Conservation (phyloP, 2,329 filamentous ascomycete genomes). For the Pseudohalonectria lignicola region DNA sequence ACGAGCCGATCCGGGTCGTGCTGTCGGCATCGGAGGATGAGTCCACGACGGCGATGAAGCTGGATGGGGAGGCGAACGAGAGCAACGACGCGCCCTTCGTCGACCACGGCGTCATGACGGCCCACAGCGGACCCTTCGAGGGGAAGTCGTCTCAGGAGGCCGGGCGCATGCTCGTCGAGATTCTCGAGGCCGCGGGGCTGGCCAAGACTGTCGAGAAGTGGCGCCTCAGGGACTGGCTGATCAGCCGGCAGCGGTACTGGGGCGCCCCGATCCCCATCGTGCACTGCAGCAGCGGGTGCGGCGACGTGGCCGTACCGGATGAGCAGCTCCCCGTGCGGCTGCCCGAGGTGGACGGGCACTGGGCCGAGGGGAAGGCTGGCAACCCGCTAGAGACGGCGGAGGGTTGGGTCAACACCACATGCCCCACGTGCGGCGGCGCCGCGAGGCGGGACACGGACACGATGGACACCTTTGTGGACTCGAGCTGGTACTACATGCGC, state of each 20-base stretch:
- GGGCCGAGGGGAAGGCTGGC: conserved; percentile 57
- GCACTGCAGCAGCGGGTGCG: conserved; percentile 68
- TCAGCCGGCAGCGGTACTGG: conserved; percentile 90
- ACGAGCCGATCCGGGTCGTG: conserved; percentile 52
- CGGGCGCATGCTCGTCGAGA: conserved; percentile 45
- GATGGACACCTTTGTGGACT: conserved; percentile 95
- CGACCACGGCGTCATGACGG: conserved; percentile 56
- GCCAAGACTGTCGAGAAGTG: conserved; percentile 60
- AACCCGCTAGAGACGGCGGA: conserved; percentile 65
- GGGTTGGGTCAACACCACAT: conserved; percentile 65
- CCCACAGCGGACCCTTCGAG: conserved; percentile 52
- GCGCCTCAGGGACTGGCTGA: conserved; percentile 79
- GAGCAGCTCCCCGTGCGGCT: conserved; percentile 67
- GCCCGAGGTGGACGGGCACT: conserved; percentile 58
- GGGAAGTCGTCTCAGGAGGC: conserved; percentile 54
- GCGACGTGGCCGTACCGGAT: conserved; percentile 66
- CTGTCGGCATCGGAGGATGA: conserved; percentile 41
- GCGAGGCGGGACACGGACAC: conserved; percentile 83
- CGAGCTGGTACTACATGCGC: conserved; percentile 85
- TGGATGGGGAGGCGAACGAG: background rate
- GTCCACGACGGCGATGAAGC: conserved; percentile 25
- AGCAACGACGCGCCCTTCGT: conserved; percentile 42
- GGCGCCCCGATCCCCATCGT: conserved; percentile 82
- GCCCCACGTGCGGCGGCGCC: conserved; percentile 59
- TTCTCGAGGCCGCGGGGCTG: conserved; percentile 42